Evolutionary conservation across 2,329 filamentous ascomycete genomes (phyloP), one percentile per base, ranked within the genome.

Genomic region (Colletotrichum truncatum): DNA sequence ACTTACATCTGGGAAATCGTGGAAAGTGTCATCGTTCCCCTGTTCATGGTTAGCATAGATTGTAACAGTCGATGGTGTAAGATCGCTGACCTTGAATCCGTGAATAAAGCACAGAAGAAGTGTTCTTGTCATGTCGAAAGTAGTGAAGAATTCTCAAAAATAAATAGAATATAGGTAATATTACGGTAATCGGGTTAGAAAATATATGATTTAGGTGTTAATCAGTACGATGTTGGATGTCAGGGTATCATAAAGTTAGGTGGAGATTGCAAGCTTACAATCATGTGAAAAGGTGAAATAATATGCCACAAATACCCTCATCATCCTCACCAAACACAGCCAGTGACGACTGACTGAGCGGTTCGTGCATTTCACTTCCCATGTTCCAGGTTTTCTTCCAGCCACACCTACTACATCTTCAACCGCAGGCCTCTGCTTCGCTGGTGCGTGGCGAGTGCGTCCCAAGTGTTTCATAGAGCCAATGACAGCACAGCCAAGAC

Each of bases 91-190:
- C 81, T 91, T 91, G 83, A 93, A 93, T 48, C 91, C 91, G 75
- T 93, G 91, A 52, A 93, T 87, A 73, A 93, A 93, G 73, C 89
- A 91, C 7, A 93, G 82, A 3, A 93, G 78, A 4, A 93, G 75
- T 21, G 90, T 91, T 55, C 82, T 81, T 53, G 79, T 68, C 82
- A 84, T 56, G 39, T 32, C 34, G 28, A 6, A n/a, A n/a, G n/a
- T n/a, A n/a, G 5, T 34, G 28, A 6, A 26, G 16, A 34, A 8
- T 21, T 12, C 7, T 83, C 6, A n/a, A 55, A 30, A 26, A 45
- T 14, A 54, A 18, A 1, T 1, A 32, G 11, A 67, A 46, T 28
- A 3, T 6, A 9, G 30, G 1, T 0, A n/a, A 21, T 49, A 4
- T 49, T 23, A 4, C 1, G 12, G 23, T 11, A 28, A 34, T 32